Conservation (phyloP, 441 rosid genomes). For the Erodium chrysanthum region DNA sequence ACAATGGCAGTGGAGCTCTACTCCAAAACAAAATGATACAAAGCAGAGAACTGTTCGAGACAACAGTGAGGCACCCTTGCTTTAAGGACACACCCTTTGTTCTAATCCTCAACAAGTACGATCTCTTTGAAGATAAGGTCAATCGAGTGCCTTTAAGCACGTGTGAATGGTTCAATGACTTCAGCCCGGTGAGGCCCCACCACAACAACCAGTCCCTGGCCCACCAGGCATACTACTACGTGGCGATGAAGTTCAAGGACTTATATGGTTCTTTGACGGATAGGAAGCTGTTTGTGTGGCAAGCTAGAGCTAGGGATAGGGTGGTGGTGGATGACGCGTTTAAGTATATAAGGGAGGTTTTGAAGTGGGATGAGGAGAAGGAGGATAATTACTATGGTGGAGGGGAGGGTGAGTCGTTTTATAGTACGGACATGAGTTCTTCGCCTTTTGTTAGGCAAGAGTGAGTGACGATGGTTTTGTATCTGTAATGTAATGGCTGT, state of each 20-base stretch:
- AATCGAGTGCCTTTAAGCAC: conserved; percentile 45
- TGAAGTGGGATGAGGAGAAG: conserved; percentile 87
- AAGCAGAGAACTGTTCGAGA: conserved; percentile 78
- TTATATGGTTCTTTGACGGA: conserved; percentile 65
- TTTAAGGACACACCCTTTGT: conserved; percentile 76
- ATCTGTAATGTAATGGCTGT: not conserved
- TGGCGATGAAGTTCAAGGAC: conserved; percentile 91
- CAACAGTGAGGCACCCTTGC: conserved; percentile 73
- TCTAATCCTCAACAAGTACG: conserved; percentile 87
- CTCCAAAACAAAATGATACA: conserved; percentile 82
- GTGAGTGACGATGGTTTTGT: conserved; percentile 19
- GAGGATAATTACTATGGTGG: conserved; percentile 62
- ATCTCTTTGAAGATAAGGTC: conserved; percentile 80
- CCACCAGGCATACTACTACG: conserved; percentile 83
- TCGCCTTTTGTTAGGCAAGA: conserved; percentile 62
- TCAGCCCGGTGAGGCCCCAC: conserved; percentile 63
- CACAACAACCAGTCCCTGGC: conserved; percentile 62
- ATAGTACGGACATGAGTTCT: conserved; percentile 88
- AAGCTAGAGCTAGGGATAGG: conserved; percentile 74
- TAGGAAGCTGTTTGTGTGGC: conserved; percentile 89
- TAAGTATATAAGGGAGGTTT: conserved; percentile 81
- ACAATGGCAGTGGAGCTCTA: conserved; percentile 39
- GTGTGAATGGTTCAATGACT: conserved; percentile 86
- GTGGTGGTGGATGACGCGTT: conserved; percentile 71
- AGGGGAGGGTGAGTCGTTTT: conserved; percentile 65